Conservation (phyloP, 2,329 filamentous ascomycete species). For the Cadophora malorum region DNA sequence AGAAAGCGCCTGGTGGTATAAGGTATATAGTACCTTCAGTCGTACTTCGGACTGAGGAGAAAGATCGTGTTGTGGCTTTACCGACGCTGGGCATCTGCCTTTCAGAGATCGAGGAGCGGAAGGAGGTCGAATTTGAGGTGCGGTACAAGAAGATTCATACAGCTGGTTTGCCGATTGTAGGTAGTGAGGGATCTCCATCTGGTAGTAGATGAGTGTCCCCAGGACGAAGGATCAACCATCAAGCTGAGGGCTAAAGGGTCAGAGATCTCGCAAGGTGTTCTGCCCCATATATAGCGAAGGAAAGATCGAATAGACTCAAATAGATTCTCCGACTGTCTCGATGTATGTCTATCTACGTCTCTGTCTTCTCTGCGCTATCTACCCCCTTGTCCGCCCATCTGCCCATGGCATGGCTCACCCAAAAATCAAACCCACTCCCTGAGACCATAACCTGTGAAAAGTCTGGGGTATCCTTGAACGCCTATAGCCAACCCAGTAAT, state of each 20-base stretch:
- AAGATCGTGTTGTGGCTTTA: slow-evolving; percentile 33
- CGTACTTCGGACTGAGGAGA: slow-evolving; percentile 22
- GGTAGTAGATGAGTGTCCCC: neutral
- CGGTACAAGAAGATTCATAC: slow-evolving; percentile 41
- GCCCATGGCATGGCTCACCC: neutral
- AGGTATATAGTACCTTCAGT: slow-evolving; percentile 44
- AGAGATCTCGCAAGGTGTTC: neutral
- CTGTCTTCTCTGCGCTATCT: neutral
- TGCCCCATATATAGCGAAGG: neutral
- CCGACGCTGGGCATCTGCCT: slow-evolving; percentile 38
- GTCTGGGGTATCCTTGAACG: slow-evolving; percentile 31
- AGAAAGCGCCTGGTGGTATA: slow-evolving; percentile 33
- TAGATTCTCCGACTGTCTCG: slow-evolving; percentile 8
- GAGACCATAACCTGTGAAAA: slow-evolving; percentile 18
- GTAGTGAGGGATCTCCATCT: neutral
- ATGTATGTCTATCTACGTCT: slow-evolving; percentile 10
- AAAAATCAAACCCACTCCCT: slow-evolving; percentile 10
- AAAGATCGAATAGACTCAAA: neutral
- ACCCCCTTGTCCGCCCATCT: neutral
- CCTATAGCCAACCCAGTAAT: slow-evolving; percentile 11
- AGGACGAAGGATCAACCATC: neutral
- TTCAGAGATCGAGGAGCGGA: neutral
- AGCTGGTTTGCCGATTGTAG: slow-evolving; percentile 7
- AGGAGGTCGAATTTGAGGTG: slow-evolving; percentile 35
- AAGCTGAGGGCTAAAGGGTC: neutral